Percentiles rank a stretch among this genome's conserved stretches.
Conservation (phyloP, 2,329 filamentous ascomycete genomes). For the Diaporthe eres region DNA sequence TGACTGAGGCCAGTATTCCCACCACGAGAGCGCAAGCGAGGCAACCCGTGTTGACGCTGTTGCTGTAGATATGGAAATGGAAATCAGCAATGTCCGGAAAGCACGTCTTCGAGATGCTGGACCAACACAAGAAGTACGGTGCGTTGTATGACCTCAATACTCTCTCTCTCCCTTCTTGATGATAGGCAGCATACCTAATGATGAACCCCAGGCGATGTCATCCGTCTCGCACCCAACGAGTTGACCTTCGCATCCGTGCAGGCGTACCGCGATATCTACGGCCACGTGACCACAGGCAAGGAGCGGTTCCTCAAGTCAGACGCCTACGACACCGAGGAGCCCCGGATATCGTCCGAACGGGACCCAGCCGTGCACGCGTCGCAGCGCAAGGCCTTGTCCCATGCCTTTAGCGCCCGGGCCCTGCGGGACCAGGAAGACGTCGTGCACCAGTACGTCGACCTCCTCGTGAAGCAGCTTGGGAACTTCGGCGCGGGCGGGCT, state of each 20-base stretch:
- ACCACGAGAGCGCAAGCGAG: too few species aligned
- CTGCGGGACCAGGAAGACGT: conserved; percentile 50
- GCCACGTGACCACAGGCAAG: conserved; percentile 32
- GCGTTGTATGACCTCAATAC: background rate
- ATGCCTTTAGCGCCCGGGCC: conserved; percentile 47
- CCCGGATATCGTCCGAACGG: conserved; percentile 45
- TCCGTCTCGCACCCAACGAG: conserved; percentile 38
- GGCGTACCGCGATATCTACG: conserved; percentile 39
- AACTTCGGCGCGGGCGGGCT: conserved; percentile 24
- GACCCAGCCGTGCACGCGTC: conserved; percentile 48
- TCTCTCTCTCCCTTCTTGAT: background rate
- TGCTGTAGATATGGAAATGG: conserved; percentile 24
- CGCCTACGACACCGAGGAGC: conserved; percentile 50
- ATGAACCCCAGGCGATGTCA: conserved; percentile 42
- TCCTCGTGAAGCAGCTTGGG: conserved; percentile 48
- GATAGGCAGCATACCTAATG: background rate
- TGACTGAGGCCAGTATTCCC: background rate
- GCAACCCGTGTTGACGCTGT: background rate
- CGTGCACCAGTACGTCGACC: conserved; percentile 49
- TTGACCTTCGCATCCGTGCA: conserved; percentile 23
- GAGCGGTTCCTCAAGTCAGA: conserved; percentile 46
- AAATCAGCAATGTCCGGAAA: conserved; percentile 3
- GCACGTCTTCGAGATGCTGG: conserved; percentile 30
- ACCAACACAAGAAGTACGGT: conserved; percentile 34
- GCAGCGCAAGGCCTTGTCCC: conserved; percentile 47